Base-by-base conservation (phyloP, 352 stramenopile genomes). In the Phytophthora megakarya region DNA sequence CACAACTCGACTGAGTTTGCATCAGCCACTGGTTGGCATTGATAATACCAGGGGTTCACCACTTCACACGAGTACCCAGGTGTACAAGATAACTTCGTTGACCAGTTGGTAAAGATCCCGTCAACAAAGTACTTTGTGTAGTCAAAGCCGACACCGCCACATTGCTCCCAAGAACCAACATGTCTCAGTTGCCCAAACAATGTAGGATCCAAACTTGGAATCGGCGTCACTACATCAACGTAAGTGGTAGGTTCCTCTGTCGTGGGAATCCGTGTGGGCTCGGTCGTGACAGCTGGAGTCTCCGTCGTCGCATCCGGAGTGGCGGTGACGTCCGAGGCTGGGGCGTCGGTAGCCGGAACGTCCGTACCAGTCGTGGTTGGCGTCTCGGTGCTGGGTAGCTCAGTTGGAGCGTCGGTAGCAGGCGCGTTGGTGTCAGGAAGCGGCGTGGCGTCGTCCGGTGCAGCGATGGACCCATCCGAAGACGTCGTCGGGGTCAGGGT, bases 21-120 rank as follows among this genome's bases (percentile, higher is more conserved):
- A 25, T 65, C 42, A 11, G 54, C 57, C 2, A 61, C 56, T 35
- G 25, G 54, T 18, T 64, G 48, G 62, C 72, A 78, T 35, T 80
- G 72, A 46, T 59, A 78, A 45, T 75, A 80, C 69, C 61, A 77
- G 6, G 49, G 47, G 51, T 75, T 73, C 4, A 77, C 62, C 13
- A 73, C 65, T 21, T 75, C 61, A 50, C 72, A 80, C 22, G 66
- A 51, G 38, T 69, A 77, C 2, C 72, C 68, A 16, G 35, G 19
- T 15, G 43, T 42, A 42, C 72, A 80, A 3, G 23, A 51, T 5
- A 78, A 49, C 25, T 69, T 67, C 2, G 57, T 72, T 0, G 50
- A 39, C 44, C 45, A 55, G 19, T 72, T 65, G 5, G 47, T 11
- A 13, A 45, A 46, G 6, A 62, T 35, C 5, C 53, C 32, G 6